Percentiles rank a stretch among this genome's conserved stretches.
Evolutionary conservation across 805 yeast species (phyloP).

Genomic region (Saccharomycopsis fodiens): DNA sequence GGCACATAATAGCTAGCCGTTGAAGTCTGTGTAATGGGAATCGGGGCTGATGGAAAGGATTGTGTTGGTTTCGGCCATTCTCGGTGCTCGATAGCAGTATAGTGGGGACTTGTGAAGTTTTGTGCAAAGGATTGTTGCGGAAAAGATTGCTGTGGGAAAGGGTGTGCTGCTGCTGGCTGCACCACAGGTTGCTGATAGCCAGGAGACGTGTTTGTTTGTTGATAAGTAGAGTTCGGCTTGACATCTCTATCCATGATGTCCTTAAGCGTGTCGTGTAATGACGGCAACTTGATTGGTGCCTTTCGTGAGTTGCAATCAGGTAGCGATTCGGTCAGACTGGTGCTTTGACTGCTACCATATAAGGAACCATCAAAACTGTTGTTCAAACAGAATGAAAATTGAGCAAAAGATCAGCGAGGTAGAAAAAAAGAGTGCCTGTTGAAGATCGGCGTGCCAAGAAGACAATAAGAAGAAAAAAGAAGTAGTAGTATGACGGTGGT

Average conservation of each 20-base stretch:
- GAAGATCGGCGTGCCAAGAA: too few relatives aligned
- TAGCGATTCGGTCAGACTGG: too few relatives aligned
- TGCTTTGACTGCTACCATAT: too few relatives aligned
- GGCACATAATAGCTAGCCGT: too few relatives aligned
- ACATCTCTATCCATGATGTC: neutral
- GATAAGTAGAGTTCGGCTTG: neutral
- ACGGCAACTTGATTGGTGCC: slow-evolving; percentile 3
- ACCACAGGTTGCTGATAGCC: neutral
- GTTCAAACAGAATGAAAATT: too few relatives aligned
- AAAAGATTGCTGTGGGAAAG: neutral
- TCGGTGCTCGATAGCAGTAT: neutral
- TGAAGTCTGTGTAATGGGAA: too few relatives aligned
- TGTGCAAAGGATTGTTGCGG: neutral
- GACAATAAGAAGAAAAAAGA: too few relatives aligned
- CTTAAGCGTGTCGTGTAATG: slow-evolving; percentile 1
- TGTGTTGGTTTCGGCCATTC: neutral
- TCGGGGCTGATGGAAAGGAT: neutral
- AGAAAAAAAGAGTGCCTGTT: too few relatives aligned
- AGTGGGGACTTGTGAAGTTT: neutral
- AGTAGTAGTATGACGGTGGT: too few relatives aligned
- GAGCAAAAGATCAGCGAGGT: too few relatives aligned
- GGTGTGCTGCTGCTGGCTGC: neutral
- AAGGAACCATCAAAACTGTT: too few relatives aligned
- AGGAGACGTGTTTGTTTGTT: neutral
- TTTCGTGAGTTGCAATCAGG: neutral